A percentile compares a stretch with the other conserved stretches of the same genome.
Evolutionary conservation across 2,329 filamentous ascomycete genomes (phyloP).

Genomic region (Thielaviopsis ethacetica): DNA sequence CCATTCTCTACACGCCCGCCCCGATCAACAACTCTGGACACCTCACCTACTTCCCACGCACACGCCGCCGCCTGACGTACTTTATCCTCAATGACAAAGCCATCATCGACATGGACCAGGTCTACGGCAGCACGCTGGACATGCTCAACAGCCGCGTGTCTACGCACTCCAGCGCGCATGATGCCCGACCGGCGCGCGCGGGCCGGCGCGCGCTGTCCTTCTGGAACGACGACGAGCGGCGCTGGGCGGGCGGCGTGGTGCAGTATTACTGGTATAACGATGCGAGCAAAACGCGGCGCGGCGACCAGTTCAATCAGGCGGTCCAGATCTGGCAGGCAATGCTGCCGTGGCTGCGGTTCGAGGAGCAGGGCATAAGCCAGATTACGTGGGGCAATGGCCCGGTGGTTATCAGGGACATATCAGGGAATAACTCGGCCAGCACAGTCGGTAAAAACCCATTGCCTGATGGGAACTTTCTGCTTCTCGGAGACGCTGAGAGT

Average conservation of each 20-base stretch:
- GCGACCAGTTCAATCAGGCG: background rate
- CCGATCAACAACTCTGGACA: background rate
- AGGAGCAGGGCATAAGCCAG: background rate
- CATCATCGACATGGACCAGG: slow-evolving; percentile 11
- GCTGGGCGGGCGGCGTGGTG: background rate
- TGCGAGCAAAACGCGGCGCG: background rate
- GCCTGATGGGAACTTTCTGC: slow-evolving; percentile 1
- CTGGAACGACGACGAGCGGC: background rate
- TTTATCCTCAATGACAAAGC: slow-evolving; percentile 2
- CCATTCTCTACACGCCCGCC: background rate
- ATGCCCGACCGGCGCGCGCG: background rate
- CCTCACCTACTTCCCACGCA: background rate
- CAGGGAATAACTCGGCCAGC: slow-evolving; percentile 3
- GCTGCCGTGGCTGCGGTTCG: slow-evolving; percentile 9
- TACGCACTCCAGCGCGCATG: background rate
- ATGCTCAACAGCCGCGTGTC: background rate
- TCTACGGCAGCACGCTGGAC: slow-evolving; percentile 7
- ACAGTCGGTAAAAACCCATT: background rate
- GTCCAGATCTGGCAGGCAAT: slow-evolving; percentile 5
- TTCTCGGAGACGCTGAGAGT: slow-evolving; percentile 1
- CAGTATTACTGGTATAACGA: slow-evolving; percentile 1
- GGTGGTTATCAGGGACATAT: background rate
- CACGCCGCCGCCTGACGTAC: slow-evolving; percentile 5
- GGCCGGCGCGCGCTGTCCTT: slow-evolving; percentile 1
- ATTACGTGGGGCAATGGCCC: background rate